Evolutionary conservation across 163 green algal species (phyloP).

Genomic region (Scenedesmus sp.): DNA sequence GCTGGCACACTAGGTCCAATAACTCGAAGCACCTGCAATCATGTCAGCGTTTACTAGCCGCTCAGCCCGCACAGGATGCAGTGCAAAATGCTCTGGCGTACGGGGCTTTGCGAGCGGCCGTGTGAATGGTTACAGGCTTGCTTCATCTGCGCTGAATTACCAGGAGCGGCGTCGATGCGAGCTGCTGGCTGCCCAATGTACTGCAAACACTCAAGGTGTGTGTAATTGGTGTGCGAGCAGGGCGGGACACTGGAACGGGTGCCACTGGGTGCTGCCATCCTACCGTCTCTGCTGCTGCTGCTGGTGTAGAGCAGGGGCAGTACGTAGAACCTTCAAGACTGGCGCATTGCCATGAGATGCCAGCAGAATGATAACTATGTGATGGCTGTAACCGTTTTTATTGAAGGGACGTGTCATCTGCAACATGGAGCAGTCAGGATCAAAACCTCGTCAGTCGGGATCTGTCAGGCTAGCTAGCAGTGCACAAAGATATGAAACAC

Average conservation of each 20-base stretch:
- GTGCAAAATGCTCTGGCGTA: not conserved
- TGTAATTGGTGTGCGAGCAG: not conserved
- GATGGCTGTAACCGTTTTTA: no score
- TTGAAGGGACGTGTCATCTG: no score
- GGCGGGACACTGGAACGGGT: not conserved
- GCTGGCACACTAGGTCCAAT: not conserved
- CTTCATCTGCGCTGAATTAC: conserved; percentile 24
- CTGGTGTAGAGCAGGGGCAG: not conserved
- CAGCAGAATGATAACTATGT: no score
- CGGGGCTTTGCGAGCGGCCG: conserved; percentile 7
- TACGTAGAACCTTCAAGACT: not conserved
- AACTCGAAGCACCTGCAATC: not conserved
- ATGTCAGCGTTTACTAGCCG: conserved; percentile 23
- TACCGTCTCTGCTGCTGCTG: not conserved
- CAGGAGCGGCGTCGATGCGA: conserved; percentile 19
- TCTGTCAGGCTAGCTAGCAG: no score
- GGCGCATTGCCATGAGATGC: not conserved
- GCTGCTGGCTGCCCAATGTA: conserved; percentile 10
- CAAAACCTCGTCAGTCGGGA: no score
- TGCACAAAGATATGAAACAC: no score
- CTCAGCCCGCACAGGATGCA: not conserved
- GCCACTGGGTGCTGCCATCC: not conserved
- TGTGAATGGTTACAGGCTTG: conserved; percentile 10
- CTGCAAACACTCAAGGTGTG: not conserved
- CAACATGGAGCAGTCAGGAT: no score